These are phyloP conservation scores for Boletus rubescentipes DNA, from an alignment of 768 basidiomycete genomes.

Conservation along the genomic window DNA sequence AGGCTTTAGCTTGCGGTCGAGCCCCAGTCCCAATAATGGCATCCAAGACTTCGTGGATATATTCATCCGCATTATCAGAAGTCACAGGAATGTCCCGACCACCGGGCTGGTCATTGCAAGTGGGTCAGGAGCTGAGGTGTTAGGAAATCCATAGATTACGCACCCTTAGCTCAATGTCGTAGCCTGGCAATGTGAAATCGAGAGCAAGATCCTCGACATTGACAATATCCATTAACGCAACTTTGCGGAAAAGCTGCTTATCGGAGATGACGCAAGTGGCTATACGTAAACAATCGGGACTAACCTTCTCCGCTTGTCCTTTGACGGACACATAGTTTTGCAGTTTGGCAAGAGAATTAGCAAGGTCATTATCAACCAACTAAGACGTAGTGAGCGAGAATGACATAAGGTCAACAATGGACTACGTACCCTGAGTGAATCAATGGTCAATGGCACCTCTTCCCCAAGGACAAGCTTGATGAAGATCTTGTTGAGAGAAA, in stretches of 20 bases:
- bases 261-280: neutral
- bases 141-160: conserved; percentile 30
- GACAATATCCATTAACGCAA: conserved; percentile 57
- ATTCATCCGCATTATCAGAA: conserved; percentile 84
- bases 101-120: conserved; percentile 50
- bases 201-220: conserved; percentile 85
- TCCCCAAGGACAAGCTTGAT: conserved; percentile 87
- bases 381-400: conserved; percentile 30
- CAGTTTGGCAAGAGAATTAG: conserved; percentile 80
- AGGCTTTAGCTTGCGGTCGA: conserved; percentile 79
- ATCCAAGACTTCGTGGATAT: conserved; percentile 83
- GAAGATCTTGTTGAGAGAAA: conserved; percentile 95
- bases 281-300: neutral
- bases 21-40: conserved; percentile 84
- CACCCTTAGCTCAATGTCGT: conserved; percentile 88
- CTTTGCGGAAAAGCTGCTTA: conserved; percentile 51
- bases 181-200: conserved; percentile 96
- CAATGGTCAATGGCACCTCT: conserved; percentile 77
- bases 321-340: conserved; percentile 60
- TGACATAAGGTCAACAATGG: neutral
- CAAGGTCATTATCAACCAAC: conserved; percentile 84
- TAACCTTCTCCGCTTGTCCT: conserved; percentile 55
- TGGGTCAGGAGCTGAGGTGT: neutral
- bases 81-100: conserved; percentile 83
- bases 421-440: conserved; percentile 72